Evolutionary conservation across 371 early-diverging fungal species (phyloP), one percentile per base, ranked within the genome.

Genomic region (Entomophthora muscae): DNA sequence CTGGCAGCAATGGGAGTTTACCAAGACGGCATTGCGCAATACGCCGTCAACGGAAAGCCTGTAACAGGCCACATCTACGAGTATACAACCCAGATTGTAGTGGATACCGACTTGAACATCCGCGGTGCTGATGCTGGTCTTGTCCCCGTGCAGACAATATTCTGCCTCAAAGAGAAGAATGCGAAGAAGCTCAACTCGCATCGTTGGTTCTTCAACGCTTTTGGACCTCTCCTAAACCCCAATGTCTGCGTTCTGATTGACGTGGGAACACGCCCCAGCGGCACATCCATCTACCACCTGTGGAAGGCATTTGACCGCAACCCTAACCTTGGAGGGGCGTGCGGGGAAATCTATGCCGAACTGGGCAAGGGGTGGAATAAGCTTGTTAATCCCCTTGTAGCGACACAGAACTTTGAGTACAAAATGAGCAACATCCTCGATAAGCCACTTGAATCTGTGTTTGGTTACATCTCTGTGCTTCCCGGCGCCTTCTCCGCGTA

Each of bases 401-500:
- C 94, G 1, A 83, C 91, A 10, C 97, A 95, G 70, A 93, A 95
- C 73, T 96, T 96, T 76, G 95, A 88, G 73, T 95, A 93, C 79
- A 94, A 94, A 70, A 92, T 95, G 85, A 87, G 88, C 66, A 96
- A 96, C 71, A 95, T 96, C 70, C 77, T 96, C 17, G 97, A 96
- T 76, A 96, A 96, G 75, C 95, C 95, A 0, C 76, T 96, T 21
- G 97, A 96, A 74, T 90, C 91, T 3, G 87, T 91, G 22, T 92
- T 92, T 78, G 97, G 97, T n/a, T 94, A 91, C 71, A 95, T 96
- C 70, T 88, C 91, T 0, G 97, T 96, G 61, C 78, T 93, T 33
- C 94, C 94, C 12, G 95, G 95, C 65, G 95, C 95, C n/a, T 96
- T 96, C 73, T 91, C 91, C 0, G 97, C 97, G 12, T 96, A 96